Evolutionary conservation across 2,329 filamentous ascomycete species (phyloP), one percentile per base, ranked within the genome.

Genomic region (Verticillium nonalfalfae): DNA sequence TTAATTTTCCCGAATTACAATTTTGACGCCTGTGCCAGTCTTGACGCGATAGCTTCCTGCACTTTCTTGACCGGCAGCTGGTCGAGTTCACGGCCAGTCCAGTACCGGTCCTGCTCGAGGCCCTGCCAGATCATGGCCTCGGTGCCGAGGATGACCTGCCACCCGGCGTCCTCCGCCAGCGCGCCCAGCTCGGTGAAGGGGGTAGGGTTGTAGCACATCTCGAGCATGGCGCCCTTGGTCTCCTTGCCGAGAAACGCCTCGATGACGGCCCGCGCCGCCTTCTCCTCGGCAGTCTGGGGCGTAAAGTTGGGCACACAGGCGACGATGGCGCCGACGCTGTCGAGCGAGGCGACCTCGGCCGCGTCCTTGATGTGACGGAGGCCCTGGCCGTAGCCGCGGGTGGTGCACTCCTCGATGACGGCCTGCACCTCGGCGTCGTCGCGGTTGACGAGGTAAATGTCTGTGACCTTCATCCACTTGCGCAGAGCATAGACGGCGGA

Each of bases 151-250:
- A 93, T 89, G 1, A 93, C 86, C 73, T 87, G 82, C 90, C 90
- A 93, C 0, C 87, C 87, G 10, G 79, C 78, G 2, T 76, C 73
- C 67, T 85, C 80, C 0, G 87, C 85, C 52, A 92, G 68, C 54
- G 79, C 81, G 1, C 84, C 85, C 57, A 92, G 83, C 66, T 83
- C 79, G 0, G 90, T 93, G 72, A 84, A 87, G 0, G 89, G 87
- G 2, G 80, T 78, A 0, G 90, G 90, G 71, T 93, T 90, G 72
- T 93, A 93, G 78, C 90, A 93, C 90, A 94, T 93, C 73, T 93
- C 90, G 63, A 93, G 72, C 61, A 93, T 84, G 7, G 85, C 85
- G 7, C 89, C 90, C 73, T 89, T 88, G 63, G 82, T 75, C 35
- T 78, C 70, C 72, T 78, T 78, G 36, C 64, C 61, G 11, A 81